Evolutionary conservation across 2,329 filamentous ascomycete genomes (phyloP).

Genomic region (Ophiostoma piceae): DNA sequence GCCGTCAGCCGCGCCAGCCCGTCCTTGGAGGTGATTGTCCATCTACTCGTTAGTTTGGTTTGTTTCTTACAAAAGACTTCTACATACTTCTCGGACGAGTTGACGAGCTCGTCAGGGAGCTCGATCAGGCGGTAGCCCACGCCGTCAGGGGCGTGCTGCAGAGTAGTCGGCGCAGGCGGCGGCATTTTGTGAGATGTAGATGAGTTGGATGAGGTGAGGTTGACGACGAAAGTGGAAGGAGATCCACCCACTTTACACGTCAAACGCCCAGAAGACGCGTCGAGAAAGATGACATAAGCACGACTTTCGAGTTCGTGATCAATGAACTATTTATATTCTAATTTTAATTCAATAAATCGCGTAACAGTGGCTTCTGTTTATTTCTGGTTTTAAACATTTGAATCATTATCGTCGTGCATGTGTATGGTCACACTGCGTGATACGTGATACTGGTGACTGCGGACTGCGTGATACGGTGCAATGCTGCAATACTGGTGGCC

Average conservation of each 20-base stretch:
- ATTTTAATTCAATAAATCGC: background rate
- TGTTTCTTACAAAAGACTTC: too few species aligned
- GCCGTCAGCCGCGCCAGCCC: slow-evolving; percentile 50
- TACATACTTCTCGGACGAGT: slow-evolving; percentile 44
- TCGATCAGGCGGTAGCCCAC: slow-evolving; percentile 57
- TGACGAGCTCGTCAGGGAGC: slow-evolving; percentile 54
- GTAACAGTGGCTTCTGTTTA: background rate
- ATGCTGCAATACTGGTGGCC: too few species aligned
- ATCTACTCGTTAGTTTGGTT: slow-evolving; percentile 22
- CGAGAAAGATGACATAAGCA: background rate
- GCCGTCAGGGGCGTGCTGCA: slow-evolving; percentile 46
- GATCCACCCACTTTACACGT: slow-evolving; percentile 13
- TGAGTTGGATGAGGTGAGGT: background rate
- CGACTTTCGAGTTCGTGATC: background rate
- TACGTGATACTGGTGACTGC: background rate
- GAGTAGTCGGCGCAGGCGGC: slow-evolving; percentile 37
- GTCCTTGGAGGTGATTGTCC: slow-evolving; percentile 42
- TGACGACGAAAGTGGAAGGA: background rate
- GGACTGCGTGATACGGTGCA: background rate
- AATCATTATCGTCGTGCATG: background rate
- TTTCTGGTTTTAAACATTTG: background rate
- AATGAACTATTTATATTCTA: background rate
- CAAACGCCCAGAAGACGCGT: background rate
- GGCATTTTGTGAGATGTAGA: background rate
- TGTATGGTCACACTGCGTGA: background rate